These are phyloP conservation scores for Syncephalastrum contaminatum DNA, from an alignment of 371 early-diverging fungal species.

Conservation along the genomic window DNA sequence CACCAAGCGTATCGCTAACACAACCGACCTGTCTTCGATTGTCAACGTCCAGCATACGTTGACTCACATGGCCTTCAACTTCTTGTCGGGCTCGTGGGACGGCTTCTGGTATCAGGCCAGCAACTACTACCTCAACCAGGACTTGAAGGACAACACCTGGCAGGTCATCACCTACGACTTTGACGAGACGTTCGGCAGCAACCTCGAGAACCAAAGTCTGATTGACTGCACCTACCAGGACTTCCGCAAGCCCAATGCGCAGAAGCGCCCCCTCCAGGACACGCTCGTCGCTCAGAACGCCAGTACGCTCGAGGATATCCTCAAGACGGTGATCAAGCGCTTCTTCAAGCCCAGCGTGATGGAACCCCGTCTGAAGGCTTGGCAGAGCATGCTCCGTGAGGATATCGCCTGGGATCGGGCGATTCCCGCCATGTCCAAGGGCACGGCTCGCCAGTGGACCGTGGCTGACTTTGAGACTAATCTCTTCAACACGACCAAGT, in stretches of 20 bases:
- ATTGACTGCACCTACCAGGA: slow-evolving; percentile 32
- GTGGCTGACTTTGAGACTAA: slow-evolving; percentile 41
- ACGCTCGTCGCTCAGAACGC: slow-evolving; percentile 42
- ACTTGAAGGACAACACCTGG: slow-evolving; percentile 47
- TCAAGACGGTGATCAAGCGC: slow-evolving; percentile 50
- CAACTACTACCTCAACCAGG: slow-evolving; percentile 55
- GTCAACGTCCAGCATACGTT: slow-evolving; percentile 21
- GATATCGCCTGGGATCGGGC: slow-evolving; percentile 55
- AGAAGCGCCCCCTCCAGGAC: slow-evolving; percentile 33
- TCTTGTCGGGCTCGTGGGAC: slow-evolving; percentile 46
- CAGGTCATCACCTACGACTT: slow-evolving; percentile 54
- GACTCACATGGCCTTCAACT: slow-evolving; percentile 45
- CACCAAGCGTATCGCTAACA: slow-evolving; percentile 1
- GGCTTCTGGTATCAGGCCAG: slow-evolving; percentile 51
- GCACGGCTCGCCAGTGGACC: slow-evolving; percentile 38
- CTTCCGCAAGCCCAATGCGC: slow-evolving; percentile 32
- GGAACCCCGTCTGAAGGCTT: slow-evolving; percentile 47
- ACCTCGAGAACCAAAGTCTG: slow-evolving; percentile 6
- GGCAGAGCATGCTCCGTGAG: slow-evolving; percentile 48
- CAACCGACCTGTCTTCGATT: too few species aligned
- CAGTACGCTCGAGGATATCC: slow-evolving; percentile 40
- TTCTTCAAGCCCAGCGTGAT: slow-evolving; percentile 57
- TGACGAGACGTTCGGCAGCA: slow-evolving; percentile 54
- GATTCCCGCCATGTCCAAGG: slow-evolving; percentile 40
- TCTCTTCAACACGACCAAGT: slow-evolving; percentile 26